These are phyloP conservation scores for Salvia sclarea DNA, from an alignment of 305 asterid species.

Conservation along the genomic window DNA sequence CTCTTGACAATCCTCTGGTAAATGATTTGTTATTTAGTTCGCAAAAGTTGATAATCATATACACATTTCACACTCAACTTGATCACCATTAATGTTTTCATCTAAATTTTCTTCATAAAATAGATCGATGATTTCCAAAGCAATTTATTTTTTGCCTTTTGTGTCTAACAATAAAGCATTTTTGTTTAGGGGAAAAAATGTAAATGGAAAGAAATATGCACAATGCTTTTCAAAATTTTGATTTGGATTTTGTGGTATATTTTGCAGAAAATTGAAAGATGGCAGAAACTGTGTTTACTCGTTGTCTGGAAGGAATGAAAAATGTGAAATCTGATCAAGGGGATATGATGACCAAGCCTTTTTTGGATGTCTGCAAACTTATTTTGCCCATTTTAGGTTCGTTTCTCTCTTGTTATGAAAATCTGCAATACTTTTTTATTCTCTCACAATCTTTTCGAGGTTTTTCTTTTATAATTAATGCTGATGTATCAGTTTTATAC, in stretches of 20 bases:
- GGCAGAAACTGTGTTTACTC: conserved; percentile 62
- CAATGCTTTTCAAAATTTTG: not conserved
- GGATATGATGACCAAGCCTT: conserved; percentile 67
- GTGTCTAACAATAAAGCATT: not conserved
- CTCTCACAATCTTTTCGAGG: not conserved
- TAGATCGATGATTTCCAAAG: conserved; percentile 15
- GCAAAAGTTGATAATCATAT: not conserved
- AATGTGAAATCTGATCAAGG: conserved; percentile 69
- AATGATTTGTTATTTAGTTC: not conserved
- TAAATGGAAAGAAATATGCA: not conserved
- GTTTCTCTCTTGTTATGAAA: not conserved
- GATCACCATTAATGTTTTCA: not conserved
- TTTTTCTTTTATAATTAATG: not conserved
- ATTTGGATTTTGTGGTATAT: conserved; percentile 10
- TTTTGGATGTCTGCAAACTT: conserved; percentile 80
- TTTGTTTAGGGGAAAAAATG: not conserved
- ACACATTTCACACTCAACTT: not conserved
- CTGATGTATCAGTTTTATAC: too few species aligned
- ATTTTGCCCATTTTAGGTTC: conserved; percentile 80
- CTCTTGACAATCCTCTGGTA: conserved; percentile 26
- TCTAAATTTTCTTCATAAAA: not conserved
- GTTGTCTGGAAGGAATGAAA: conserved; percentile 66
- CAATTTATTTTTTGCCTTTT: not conserved
- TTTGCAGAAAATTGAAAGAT: conserved; percentile 36
- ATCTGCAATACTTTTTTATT: not conserved